Evolutionary conservation across 2,329 filamentous ascomycete species (phyloP), one percentile per base, ranked within the genome.

Genomic region (Cylindrodendrum hubeiense): DNA sequence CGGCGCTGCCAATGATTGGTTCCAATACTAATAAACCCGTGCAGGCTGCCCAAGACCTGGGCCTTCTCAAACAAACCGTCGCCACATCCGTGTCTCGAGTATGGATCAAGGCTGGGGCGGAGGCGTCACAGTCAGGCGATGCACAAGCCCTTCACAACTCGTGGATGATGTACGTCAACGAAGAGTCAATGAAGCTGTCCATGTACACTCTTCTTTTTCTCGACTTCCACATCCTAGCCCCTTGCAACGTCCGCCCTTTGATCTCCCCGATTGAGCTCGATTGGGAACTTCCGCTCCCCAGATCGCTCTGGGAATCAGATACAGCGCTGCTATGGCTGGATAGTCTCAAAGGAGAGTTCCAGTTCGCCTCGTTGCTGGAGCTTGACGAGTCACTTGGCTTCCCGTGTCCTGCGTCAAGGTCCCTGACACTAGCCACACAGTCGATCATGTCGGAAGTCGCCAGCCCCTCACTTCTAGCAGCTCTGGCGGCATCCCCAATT

Each of bases 251-350:
- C 19, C 71, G 77, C 1, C 67, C 74, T 7, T 43, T 77, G 7
- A 70, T 76, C 22, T 78, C 75, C 2, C 67, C 77, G 0, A 71
- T 78, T 41, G 77, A 79, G 50, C 69, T 79, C 37, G 76, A 74
- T 39, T 79, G 77, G 77, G 77, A 78, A n/a, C 63, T 79, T 2
- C 77, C 77, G 0, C 71, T 73, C 5, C 70, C 76, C 2, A 66
- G 57, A 3, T 44, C 61, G 3, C 66, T 78, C 2, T 79, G 77
- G 77, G 76, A 78, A 37, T 74, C 77, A 8, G 68, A 74, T 21
- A 69, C 71, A 5, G 65, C 76, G 5, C 34, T 67, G 9, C 55
- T 67, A 7, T 79, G 77, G 77, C 62, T 71, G 24, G 66, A 71
- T 37, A 67, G 65, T 39, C 58, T 73, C 39, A 59, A 61, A 1